phyloP scores from a whole-genome alignment of 768 basidiomycete species.

The Rhizopogon rudus region DNA sequence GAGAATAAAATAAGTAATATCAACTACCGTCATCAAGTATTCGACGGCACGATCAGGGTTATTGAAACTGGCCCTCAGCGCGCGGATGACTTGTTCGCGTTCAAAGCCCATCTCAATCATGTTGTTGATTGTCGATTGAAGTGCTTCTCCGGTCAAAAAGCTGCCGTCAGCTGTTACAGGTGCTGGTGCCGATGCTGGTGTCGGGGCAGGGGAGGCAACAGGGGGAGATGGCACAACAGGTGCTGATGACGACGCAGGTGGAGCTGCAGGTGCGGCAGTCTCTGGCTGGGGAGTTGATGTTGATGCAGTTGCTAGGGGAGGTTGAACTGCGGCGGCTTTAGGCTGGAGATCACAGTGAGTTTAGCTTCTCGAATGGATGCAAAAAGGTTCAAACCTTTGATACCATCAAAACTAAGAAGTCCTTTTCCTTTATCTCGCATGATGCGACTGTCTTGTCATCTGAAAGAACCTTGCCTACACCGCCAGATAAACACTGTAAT shows the following conservation, averaged over 20 bases:
- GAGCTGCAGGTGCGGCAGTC: constrained; percentile 28
- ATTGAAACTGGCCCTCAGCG: constrained; percentile 91
- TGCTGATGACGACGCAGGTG: constrained; percentile 28
- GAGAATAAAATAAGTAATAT: constrained; percentile 1
- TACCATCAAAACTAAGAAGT: constrained; percentile 99
- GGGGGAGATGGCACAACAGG: constrained; percentile 26
- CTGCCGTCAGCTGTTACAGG: constrained; percentile 44
- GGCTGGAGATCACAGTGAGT: constrained; percentile 34
- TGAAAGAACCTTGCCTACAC: constrained; percentile 80
- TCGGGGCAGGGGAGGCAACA: constrained; percentile 23
- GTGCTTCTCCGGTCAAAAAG: constrained; percentile 72
- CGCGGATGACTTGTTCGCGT: constrained; percentile 77
- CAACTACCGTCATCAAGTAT: constrained; percentile 85
- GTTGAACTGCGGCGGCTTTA: constrained; percentile 41
- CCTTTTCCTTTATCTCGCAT: constrained; percentile 95
- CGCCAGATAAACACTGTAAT: constrained; percentile 1
- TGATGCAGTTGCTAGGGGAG: constrained; percentile 27
- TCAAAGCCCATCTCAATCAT: constrained; percentile 96
- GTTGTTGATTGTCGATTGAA: constrained; percentile 73
- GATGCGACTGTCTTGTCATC: constrained; percentile 87
- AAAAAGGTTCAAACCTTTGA: constrained; percentile 64
- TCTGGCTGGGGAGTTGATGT: constrained; percentile 24
- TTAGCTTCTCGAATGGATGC: constrained; percentile 1
- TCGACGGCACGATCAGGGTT: constrained; percentile 99
- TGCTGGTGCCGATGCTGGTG: constrained; percentile 15